Evolutionary conservation across 1,139 yeast genomes (phyloP), one percentile per base, ranked within the genome.

Genomic region (Zygoascus sp.): DNA sequence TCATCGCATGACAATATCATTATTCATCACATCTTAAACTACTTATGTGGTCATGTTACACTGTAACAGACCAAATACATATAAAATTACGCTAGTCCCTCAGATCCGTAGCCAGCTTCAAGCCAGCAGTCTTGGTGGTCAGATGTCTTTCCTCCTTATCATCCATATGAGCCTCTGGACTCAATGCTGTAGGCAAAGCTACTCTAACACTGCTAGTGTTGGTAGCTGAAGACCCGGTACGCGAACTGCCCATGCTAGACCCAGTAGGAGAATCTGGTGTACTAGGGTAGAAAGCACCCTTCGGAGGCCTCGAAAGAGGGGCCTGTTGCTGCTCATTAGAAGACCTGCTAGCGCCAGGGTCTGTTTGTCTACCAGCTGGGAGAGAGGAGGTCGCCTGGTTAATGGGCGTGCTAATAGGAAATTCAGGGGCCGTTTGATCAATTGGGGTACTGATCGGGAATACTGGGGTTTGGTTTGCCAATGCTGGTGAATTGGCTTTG

Each of bases 51-150:
- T n/a, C n/a, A 25, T 25, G n/a, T 25, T n/a, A 25, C 7, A 10
- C 28, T 25, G 7, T 25, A 10, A 25, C n/a, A 25, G 28, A 25
- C n/a, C 28, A 25, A 10, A 10, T n/a, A 25, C n/a, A 25, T 6
- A 25, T 25, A 25, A 25, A 25, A 10, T 21, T 3, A 13, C 27
- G 16, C 42, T 32, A 19, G 11, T 51, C 49, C 32, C 55, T 56
- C 32, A 58, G 45, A 39, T 59, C 58, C 7, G 63, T 59, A 22
- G 53, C 57, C 9, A 59, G 47, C 35, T 54, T 54, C 19, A 59
- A 50, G 7, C 62, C 61, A 2, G 61, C 61, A 10, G 63, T 59
- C 42, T 58, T 58, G 16, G 59, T 50, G 3, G 59, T 58, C 32
- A 59, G 30, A 37, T 58, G 59, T n/a, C 58, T 46, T 13, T 56